Evolutionary conservation across 2,329 filamentous ascomycete genomes (phyloP), one percentile per base, ranked within the genome.

Genomic region (Aureobasidium sp.): DNA sequence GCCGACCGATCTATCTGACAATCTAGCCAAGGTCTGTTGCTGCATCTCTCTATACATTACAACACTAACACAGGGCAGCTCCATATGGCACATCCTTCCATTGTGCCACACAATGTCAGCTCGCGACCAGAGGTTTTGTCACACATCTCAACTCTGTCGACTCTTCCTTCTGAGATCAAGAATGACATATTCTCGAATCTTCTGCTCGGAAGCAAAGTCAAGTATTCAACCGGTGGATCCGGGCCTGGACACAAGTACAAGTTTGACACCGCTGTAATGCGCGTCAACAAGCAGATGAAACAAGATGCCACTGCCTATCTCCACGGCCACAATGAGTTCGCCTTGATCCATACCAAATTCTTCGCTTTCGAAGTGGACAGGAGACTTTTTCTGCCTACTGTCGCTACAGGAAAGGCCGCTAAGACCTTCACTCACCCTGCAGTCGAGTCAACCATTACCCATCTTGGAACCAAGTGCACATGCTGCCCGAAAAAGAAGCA

Each of bases 131-230:
- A n/a, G n/a, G n/a, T n/a, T n/a, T n/a, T n/a, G n/a, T n/a, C n/a
- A n/a, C n/a, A n/a, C n/a, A n/a, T n/a, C n/a, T 16, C 24, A 16
- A 40, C 37, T 10, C 30, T 53, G 2, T 38, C 37, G n/a, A 44
- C 38, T 12, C 21, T 44, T 10, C 49, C 49, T n/a, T 29, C 30
- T 12, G 49, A 53, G 30, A 53, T 53, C 39, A 53, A 53, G 30
- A 21, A 53, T 12, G 29, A 53, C 11, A 44, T 53, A 21, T 53
- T 53, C 22, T 53, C 49, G 6, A 6, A 53, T 11, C 24, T 53
- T 19, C 21, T 53, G 30, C 39, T 38, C 3, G 50, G 39, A 7
- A n/a, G 29, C 29, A 53, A 53, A 22, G 29, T 53, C 38, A 53
- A 53, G 30, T 25, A 42, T 3, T 35, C 50, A 14, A 53, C 39